Percentiles rank a stretch among this genome's conserved stretches.
These are phyloP conservation scores for Suhomyces ambrosiae DNA, from an alignment of 1,139 yeast species.

Conservation along the genomic window DNA sequence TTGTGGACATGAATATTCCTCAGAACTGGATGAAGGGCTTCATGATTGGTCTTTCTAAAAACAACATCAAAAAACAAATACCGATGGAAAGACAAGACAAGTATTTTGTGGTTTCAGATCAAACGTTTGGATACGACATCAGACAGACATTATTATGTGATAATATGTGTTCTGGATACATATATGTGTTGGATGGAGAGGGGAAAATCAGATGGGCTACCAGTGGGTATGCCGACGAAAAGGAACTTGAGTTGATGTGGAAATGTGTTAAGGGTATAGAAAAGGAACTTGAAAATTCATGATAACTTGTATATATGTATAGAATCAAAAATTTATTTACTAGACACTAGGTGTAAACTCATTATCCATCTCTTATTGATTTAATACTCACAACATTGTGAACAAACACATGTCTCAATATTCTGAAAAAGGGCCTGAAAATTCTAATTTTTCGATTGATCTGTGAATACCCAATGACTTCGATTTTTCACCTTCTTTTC, in stretches of 20 bases:
- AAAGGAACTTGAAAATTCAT: constrained; percentile 25
- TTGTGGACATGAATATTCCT: constrained; percentile 73
- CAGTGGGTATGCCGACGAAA: constrained; percentile 72
- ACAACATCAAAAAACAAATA: constrained; percentile 42
- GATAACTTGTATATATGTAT: constrained; percentile 3
- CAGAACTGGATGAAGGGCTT: constrained; percentile 70
- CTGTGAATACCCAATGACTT: no score
- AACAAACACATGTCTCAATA: no score
- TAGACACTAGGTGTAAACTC: neutral
- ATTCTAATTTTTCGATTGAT: no score
- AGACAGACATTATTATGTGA: constrained; percentile 66
- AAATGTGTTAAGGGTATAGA: constrained; percentile 60
- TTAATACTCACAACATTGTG: no score
- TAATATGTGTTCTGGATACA: constrained; percentile 81
- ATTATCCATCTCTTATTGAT: no score
- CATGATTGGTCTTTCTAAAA: constrained; percentile 56
- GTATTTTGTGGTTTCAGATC: constrained; percentile 67
- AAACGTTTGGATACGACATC: constrained; percentile 57
- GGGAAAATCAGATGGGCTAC: constrained; percentile 91
- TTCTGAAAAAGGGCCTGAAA: no score
- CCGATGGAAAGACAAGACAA: constrained; percentile 56
- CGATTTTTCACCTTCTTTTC: no score
- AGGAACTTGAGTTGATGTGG: constrained; percentile 68
- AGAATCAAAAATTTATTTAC: constrained; percentile 24
- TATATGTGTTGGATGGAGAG: constrained; percentile 72